Evolutionary conservation across 768 basidiomycete species (phyloP).

Genomic region (Nidularia pulvinata): DNA sequence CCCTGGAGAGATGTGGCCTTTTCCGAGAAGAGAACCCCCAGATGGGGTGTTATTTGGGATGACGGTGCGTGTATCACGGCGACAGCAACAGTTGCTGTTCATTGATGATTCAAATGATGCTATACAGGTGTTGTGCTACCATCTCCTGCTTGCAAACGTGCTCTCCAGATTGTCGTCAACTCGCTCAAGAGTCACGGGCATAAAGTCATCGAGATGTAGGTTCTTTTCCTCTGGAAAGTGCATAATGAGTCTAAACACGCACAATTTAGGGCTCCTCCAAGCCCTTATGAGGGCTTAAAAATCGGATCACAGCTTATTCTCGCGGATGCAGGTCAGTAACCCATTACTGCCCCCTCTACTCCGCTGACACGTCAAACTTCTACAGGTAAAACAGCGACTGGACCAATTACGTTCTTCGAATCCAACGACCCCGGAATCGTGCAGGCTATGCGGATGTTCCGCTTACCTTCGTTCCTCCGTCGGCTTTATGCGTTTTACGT

Average conservation of each 20-base stretch:
- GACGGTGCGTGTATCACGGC: slow-evolving; percentile 39
- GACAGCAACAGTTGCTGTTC: no score
- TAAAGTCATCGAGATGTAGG: slow-evolving; percentile 45
- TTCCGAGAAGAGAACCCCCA: slow-evolving; percentile 26
- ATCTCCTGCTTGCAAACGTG: slow-evolving; percentile 61
- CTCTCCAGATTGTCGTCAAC: slow-evolving; percentile 43
- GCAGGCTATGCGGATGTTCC: slow-evolving; percentile 32
- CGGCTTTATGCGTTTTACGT: slow-evolving; percentile 49
- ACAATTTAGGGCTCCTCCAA: slow-evolving; percentile 33
- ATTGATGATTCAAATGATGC: not conserved
- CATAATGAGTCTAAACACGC: not conserved
- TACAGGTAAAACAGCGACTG: slow-evolving; percentile 22
- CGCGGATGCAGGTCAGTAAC: slow-evolving; percentile 41
- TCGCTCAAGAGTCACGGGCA: slow-evolving; percentile 45
- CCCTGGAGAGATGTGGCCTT: slow-evolving; percentile 35
- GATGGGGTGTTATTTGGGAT: slow-evolving; percentile 64
- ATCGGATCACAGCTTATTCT: slow-evolving; percentile 52
- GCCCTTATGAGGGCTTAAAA: slow-evolving; percentile 49
- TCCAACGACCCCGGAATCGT: slow-evolving; percentile 47
- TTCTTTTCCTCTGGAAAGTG: not conserved
- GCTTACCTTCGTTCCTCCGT: slow-evolving; percentile 46
- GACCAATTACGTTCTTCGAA: slow-evolving; percentile 36
- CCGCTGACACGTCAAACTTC: no score
- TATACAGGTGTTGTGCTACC: slow-evolving; percentile 49
- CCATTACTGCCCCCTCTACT: not conserved